phyloP scores from a whole-genome alignment of 192 early-diverging fungal genomes.

The Mortierella antarctica region DNA sequence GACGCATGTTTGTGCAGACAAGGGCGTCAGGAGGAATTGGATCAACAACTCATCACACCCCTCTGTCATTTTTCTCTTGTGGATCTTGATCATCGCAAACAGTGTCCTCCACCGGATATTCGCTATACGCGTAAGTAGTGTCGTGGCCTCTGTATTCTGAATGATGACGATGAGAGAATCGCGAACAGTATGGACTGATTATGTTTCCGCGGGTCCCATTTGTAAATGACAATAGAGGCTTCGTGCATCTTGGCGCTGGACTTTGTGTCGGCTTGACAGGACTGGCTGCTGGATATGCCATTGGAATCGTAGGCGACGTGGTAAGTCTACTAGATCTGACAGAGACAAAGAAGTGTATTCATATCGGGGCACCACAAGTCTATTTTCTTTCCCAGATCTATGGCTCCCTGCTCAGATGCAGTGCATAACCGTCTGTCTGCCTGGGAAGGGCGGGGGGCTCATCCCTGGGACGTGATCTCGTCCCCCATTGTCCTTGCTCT shows the following conservation, averaged over 20 bases:
- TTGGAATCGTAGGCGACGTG: conserved; percentile 97
- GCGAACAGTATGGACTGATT: neutral
- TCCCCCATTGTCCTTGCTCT: neutral
- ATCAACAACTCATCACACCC: neutral
- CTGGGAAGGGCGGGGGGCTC: neutral
- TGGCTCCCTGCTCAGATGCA: neutral
- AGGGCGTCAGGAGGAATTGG: neutral
- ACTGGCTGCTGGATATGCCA: conserved; percentile 95
- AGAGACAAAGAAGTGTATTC: neutral
- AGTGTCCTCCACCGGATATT: conserved; percentile 39
- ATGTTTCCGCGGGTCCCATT: neutral
- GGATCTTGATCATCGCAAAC: neutral
- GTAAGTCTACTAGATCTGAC: conserved; percentile 46
- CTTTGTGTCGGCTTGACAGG: conserved; percentile 91
- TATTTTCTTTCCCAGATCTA: neutral
- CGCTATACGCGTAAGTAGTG: conserved; percentile 58
- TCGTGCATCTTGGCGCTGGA: conserved; percentile 94
- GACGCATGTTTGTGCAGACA: neutral
- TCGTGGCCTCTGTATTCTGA: neutral
- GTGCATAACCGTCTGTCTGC: neutral
- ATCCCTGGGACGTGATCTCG: neutral
- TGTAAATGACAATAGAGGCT: conserved; percentile 68
- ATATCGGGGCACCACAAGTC: neutral
- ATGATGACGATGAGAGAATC: neutral
- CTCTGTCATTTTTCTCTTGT: neutral